Base-by-base conservation (phyloP, 176 grass and related monocot species). In the Cocos nucifera region DNA sequence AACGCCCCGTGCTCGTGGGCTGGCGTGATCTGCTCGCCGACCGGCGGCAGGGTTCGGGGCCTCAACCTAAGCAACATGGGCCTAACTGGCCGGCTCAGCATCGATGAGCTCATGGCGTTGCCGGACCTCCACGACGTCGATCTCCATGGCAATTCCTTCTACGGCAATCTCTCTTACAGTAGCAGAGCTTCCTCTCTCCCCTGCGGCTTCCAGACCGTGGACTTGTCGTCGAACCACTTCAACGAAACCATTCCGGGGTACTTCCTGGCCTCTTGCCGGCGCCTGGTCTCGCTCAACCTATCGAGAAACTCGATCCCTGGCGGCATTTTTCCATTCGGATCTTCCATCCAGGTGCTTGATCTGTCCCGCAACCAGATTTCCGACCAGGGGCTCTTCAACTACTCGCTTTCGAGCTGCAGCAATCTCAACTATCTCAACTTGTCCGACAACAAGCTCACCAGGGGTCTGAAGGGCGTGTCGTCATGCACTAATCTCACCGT, bases 191-290 rank as follows among this genome's bases (percentile, higher is more conserved):
- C 77, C 17, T 32, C 57, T 4, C 17, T 69, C 17, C 3, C 71
- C 53, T 92, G 84, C 73, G 65, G 74, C 52, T 83, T 98, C 7
- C 62, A 69, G 52, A 69, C 66, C 17, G 50, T 85, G 22, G 87
- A 98, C 72, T 20, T 98, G 3, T 98, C 93, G 19, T 83, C 75
- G 16, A 98, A 98, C 85, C 69, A 65, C 24, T 82, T 98, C 21
- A 98, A 88, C 56, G 76, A 54, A 17, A 76, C 87, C 17, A 58
- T 98, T 2, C 84, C 93, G 0, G 5, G 53, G 6, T 61, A 77
- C 19, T 92, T 98, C 79, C 64, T 98, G 58, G 53, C 79, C 1
- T 15, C 56, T 15, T 98, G 93, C 73, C 54, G 8, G 62, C 58
- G 57, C 17, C 67, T 98, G 57, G 73, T 27, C 22, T 83, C 20